Evolutionary conservation across 208 protist species (phyloP).

Genomic region (Borovskyia barvae): DNA sequence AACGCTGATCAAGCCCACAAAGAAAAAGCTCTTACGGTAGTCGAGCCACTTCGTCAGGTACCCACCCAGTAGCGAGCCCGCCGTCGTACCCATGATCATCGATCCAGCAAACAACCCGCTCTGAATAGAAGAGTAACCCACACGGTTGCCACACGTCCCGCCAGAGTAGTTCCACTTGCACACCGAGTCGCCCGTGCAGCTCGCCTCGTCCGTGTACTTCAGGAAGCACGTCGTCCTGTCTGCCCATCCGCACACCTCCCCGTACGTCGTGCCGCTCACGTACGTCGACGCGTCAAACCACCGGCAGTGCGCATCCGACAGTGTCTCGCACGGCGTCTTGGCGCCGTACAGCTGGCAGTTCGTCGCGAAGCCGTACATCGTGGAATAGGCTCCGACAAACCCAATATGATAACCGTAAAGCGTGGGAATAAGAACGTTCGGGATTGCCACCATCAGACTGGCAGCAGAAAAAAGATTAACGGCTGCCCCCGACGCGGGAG

Average conservation of each 20-base stretch:
- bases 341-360: constrained; percentile 40
- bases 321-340: constrained; percentile 20
- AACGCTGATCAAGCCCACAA: constrained; percentile 34
- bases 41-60: constrained; percentile 34
- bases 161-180: constrained; percentile 41
- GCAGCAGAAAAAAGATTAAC: not conserved
- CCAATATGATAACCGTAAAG: constrained; percentile 38
- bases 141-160: constrained; percentile 27
- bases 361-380: constrained; percentile 25
- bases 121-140: constrained; percentile 41
- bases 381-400: constrained; percentile 32
- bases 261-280: constrained; percentile 3
- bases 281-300: constrained; percentile 14
- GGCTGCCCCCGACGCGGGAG: too few relatives aligned
- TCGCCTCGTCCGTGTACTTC: constrained; percentile 23
- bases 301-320: constrained; percentile 26
- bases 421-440: constrained; percentile 22
- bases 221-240: constrained; percentile 33
- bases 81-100: constrained; percentile 60
- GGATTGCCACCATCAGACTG: constrained; percentile 24
- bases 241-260: constrained; percentile 26
- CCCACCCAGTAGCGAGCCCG: constrained; percentile 41
- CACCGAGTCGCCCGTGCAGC: constrained; percentile 10
- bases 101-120: constrained; percentile 53
- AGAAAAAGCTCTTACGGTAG: constrained; percentile 40